Conservation (phyloP, 164 flowering plant genomes). For the Paratinospora sagittata region DNA sequence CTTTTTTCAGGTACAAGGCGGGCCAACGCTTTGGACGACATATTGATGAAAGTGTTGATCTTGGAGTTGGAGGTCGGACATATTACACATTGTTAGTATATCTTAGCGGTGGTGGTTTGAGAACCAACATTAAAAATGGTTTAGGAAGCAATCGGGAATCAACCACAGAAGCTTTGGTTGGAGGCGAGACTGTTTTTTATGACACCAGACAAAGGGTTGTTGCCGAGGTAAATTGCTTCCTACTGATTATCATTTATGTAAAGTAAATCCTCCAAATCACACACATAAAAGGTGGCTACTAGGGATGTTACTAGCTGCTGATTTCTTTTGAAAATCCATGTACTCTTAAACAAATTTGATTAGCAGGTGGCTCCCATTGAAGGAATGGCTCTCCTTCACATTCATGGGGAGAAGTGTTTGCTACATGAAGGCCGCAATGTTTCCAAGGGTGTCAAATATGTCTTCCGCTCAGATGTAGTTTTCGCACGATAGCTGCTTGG, state of each 20-base stretch:
- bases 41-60: conserved; percentile 89
- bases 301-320: not conserved
- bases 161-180: conserved; percentile 48
- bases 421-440: conserved; percentile 90
- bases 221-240: conserved; percentile 60
- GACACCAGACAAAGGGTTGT: conserved; percentile 63
- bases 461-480: conserved; percentile 82
- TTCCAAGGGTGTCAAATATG: conserved; percentile 72
- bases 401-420: conserved; percentile 91
- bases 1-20: conserved; percentile 56
- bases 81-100: conserved; percentile 79
- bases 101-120: conserved; percentile 51
- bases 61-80: conserved; percentile 65
- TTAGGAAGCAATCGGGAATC: conserved; percentile 23
- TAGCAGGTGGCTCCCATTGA: conserved; percentile 75
- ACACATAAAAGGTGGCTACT: not conserved
- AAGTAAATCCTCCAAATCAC: not conserved
- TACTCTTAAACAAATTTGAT: not conserved
- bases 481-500: conserved; percentile 44
- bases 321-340: not conserved
- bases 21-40: conserved; percentile 92
- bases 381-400: conserved; percentile 94
- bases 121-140: conserved; percentile 34
- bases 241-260: not conserved
- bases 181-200: conserved; percentile 97